phyloP scores from a whole-genome alignment of 2,329 filamentous ascomycete species.

The Colletotrichum zoysiae region DNA sequence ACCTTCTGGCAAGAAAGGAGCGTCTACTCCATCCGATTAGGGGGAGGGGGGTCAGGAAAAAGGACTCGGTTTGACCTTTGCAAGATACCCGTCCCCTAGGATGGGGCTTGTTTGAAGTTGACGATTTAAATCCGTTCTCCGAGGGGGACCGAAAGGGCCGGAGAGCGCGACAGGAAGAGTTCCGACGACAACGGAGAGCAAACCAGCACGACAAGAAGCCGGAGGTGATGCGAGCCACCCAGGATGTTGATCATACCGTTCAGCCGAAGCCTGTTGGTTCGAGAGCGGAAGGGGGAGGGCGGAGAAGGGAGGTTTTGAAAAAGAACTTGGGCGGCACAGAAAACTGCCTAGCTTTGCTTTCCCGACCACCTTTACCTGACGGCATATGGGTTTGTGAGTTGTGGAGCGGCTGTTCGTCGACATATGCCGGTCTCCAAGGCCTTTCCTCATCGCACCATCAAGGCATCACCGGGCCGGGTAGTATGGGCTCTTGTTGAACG shows the following conservation, averaged over 20 bases:
- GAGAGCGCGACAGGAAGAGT: slow-evolving; percentile 1
- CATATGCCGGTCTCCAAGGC: not conserved
- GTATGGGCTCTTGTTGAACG: not conserved
- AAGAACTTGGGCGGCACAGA: not conserved
- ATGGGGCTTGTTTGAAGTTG: slow-evolving; percentile 23
- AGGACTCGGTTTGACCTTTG: slow-evolving; percentile 19
- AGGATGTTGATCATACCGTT: not conserved
- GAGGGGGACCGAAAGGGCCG: slow-evolving; percentile 16
- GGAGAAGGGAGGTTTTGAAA: not conserved
- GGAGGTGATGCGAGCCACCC: slow-evolving; percentile 1
- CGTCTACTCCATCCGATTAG: slow-evolving; percentile 16
- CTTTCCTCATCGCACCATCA: slow-evolving; percentile 18
- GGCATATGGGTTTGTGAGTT: not conserved
- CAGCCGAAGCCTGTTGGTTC: slow-evolving; percentile 23
- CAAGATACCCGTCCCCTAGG: slow-evolving; percentile 18
- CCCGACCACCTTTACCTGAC: not conserved
- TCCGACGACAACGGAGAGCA: not conserved
- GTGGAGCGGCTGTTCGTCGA: not conserved
- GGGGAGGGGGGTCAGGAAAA: not conserved
- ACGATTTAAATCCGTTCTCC: slow-evolving; percentile 30
- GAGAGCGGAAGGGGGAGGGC: slow-evolving; percentile 1
- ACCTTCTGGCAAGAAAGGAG: slow-evolving; percentile 13
- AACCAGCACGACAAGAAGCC: slow-evolving; percentile 11
- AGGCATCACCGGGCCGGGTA: not conserved
- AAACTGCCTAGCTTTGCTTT: not conserved